Percentiles rank a stretch among this genome's conserved stretches.
phyloP scores from a whole-genome alignment of 2,329 filamentous ascomycete species.

The Cadophora malorum region DNA sequence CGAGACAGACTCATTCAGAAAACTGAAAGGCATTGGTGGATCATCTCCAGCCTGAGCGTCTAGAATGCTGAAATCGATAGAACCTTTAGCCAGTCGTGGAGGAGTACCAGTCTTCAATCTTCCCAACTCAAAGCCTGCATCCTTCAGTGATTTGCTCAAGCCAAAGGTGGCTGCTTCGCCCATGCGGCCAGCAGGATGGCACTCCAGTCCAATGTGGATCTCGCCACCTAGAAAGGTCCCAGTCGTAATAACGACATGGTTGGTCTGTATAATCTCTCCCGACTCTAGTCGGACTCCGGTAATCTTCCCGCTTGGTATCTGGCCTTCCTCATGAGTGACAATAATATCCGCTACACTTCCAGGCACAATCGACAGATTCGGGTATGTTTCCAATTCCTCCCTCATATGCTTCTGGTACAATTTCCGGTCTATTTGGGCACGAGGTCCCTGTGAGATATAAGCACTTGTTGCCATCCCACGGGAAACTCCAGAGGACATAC shows the following conservation, averaged over 20 bases:
- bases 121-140: conserved; percentile 88
- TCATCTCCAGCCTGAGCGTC: conserved; percentile 82
- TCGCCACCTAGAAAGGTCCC: conserved; percentile 95
- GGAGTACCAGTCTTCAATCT: conserved; percentile 96
- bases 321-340: conserved; percentile 60
- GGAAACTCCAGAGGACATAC: conserved; percentile 37
- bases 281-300: conserved; percentile 86
- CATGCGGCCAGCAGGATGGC: conserved; percentile 86
- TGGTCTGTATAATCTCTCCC: conserved; percentile 81
- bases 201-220: conserved; percentile 90
- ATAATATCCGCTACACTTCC: conserved; percentile 95
- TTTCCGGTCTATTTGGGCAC: conserved; percentile 91
- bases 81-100: conserved; percentile 80
- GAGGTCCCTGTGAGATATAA: conserved; percentile 67
- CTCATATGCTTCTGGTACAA: conserved; percentile 92
- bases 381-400: conserved; percentile 79
- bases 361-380: conserved; percentile 79
- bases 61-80: conserved; percentile 78
- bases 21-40: conserved; percentile 89
- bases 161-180: conserved; percentile 94
- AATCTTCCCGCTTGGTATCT: conserved; percentile 70
- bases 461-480: not conserved
- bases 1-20: conserved; percentile 78
- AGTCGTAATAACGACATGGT: conserved; percentile 90
- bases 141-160: conserved; percentile 85